Conservation (phyloP, 2,329 filamentous ascomycete species). For the Alternaria ethzedia region DNA sequence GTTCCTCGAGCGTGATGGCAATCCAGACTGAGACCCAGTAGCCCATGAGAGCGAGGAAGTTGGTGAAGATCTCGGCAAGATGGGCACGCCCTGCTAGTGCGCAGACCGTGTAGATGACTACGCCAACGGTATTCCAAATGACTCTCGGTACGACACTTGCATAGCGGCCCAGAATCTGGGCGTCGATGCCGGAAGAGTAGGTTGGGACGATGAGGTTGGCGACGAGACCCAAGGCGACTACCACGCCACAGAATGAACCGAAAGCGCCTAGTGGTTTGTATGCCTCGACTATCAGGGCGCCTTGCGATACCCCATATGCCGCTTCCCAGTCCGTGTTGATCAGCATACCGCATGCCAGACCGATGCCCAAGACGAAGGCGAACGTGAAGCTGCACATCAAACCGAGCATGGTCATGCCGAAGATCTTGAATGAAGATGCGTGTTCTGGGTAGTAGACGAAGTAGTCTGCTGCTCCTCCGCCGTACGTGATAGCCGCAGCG, state of each 20-base stretch:
- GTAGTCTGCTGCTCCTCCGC: conserved; percentile 69
- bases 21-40: conserved; percentile 74
- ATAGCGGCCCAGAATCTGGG: conserved; percentile 68
- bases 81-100: conserved; percentile 67
- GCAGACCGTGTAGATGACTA: conserved; percentile 69
- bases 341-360: conserved; percentile 64
- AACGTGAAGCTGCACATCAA: conserved; percentile 66
- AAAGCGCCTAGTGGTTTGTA: conserved; percentile 66
- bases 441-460: conserved; percentile 69
- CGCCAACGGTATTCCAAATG: conserved; percentile 68
- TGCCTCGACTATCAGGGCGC: conserved; percentile 68
- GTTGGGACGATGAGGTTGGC: conserved; percentile 70
- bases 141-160: conserved; percentile 66
- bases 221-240: conserved; percentile 69
- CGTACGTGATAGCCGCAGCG: conserved; percentile 69
- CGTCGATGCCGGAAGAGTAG: conserved; percentile 69
- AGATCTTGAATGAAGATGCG: conserved; percentile 61
- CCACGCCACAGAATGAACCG: conserved; percentile 70
- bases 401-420: conserved; percentile 63
- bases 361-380: conserved; percentile 67
- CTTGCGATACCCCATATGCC: conserved; percentile 65
- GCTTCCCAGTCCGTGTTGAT: conserved; percentile 60
- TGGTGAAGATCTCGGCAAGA: conserved; percentile 69
- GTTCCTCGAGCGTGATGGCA: conserved; percentile 66
- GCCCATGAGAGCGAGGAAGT: conserved; percentile 73